These are phyloP conservation scores for Pilasporangium apinafurcum DNA, from an alignment of 352 stramenopile genomes.

Conservation along the genomic window DNA sequence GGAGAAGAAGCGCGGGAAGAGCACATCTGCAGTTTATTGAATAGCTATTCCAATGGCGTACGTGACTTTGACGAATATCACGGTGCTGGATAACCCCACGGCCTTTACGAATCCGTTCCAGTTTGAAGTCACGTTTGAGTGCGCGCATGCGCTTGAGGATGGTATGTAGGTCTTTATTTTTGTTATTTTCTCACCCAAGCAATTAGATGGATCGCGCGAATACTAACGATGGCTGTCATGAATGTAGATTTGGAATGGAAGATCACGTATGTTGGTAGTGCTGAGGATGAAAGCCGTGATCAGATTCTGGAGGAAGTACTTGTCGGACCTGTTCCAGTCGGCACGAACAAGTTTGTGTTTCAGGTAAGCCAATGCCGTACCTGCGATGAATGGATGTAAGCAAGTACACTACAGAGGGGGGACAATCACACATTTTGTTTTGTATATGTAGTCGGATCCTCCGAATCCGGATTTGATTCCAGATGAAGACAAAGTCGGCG, in stretches of 20 bases:
- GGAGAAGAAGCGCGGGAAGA: neutral
- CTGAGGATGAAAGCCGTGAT: conserved; percentile 94
- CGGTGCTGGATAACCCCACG: conserved; percentile 98
- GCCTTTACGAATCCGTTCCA: conserved; percentile 98
- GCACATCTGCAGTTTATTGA: too few species aligned
- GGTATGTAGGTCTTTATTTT: conserved; percentile 28
- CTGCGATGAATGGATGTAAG: too few species aligned
- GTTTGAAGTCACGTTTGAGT: conserved; percentile 99
- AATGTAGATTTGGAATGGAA: conserved; percentile 98
- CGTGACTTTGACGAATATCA: conserved; percentile 90
- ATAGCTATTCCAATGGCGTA: too few species aligned
- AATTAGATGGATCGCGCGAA: neutral
- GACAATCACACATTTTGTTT: neutral
- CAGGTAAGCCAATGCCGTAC: too few species aligned
- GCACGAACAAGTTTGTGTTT: conserved; percentile 99
- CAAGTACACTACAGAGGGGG: too few species aligned
- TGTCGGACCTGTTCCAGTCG: conserved; percentile 96
- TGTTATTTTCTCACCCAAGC: neutral
- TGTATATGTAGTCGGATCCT: conserved; percentile 77
- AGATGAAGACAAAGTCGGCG: conserved; percentile 96
- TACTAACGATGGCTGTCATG: neutral
- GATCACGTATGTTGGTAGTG: conserved; percentile 98
- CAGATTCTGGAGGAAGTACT: conserved; percentile 98
- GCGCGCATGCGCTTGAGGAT: conserved; percentile 93
- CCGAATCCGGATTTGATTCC: conserved; percentile 91